Percentiles rank a stretch among this genome's conserved stretches.
Conservation (phyloP, 179 eudicot species). For the Sideroxylon spinosum region DNA sequence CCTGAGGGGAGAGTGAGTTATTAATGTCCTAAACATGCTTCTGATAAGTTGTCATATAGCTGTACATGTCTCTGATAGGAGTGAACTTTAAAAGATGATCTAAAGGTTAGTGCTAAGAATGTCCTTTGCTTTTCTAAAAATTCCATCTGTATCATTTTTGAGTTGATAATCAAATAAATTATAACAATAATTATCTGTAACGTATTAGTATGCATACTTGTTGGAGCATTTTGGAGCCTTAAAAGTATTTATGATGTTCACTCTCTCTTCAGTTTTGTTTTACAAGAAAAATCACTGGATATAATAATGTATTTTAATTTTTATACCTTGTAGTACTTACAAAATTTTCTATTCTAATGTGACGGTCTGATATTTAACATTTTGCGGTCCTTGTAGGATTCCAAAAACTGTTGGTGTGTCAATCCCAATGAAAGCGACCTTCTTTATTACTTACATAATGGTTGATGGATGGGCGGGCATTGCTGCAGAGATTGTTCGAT, state of each 20-base stretch:
- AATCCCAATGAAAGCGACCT: slow-evolving; percentile 66
- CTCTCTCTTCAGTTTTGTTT: not conserved
- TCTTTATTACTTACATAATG: slow-evolving; percentile 58
- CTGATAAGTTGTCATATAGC: not conserved
- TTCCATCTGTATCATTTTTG: not conserved
- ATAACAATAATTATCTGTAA: not conserved
- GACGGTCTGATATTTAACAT: not conserved
- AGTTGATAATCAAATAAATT: too few relatives aligned
- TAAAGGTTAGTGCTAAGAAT: not conserved
- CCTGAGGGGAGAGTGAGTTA: not conserved
- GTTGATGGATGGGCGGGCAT: slow-evolving; percentile 78
- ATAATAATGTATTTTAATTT: not conserved
- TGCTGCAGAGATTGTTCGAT: slow-evolving; percentile 56
- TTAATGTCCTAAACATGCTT: not conserved
- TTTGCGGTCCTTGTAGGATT: slow-evolving; percentile 32
- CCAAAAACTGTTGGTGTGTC: slow-evolving; percentile 60
- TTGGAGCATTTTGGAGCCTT: not conserved
- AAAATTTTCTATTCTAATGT: not conserved
- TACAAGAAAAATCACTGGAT: not conserved
- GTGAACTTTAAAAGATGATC: not conserved
- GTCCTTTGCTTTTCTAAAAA: not conserved
- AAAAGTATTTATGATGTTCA: not conserved
- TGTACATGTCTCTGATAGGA: not conserved
- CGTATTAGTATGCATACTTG: not conserved
- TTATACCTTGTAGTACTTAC: not conserved